These are phyloP conservation scores for Amauroascus niger DNA, from an alignment of 2,329 filamentous ascomycete species.

Conservation along the genomic window DNA sequence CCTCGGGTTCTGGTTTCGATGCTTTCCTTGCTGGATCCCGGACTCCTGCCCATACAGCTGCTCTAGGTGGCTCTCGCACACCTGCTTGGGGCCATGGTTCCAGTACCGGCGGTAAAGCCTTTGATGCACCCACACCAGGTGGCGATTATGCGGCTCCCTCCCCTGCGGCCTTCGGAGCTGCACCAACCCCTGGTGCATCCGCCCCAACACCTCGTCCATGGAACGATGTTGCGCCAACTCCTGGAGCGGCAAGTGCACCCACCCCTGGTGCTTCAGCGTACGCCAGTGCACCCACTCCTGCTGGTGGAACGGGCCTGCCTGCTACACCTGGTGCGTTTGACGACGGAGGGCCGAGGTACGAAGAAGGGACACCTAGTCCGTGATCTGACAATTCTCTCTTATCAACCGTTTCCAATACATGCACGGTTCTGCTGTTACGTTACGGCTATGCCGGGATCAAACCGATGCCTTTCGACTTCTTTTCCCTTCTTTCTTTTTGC, in stretches of 20 bases:
- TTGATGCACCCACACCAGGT: conserved; percentile 67
- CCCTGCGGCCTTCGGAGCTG: conserved; percentile 46
- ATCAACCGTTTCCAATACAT: background rate
- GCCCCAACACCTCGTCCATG: conserved; percentile 44
- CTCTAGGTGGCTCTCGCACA: conserved; percentile 40
- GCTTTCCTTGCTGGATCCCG: conserved; percentile 61
- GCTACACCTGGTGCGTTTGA: conserved; percentile 34
- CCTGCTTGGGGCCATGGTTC: conserved; percentile 35
- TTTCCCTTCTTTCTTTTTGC: background rate
- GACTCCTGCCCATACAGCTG: conserved; percentile 63
- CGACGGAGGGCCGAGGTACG: conserved; percentile 35
- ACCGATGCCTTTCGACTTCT: no score
- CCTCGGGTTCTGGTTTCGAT: conserved; percentile 59
- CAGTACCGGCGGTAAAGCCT: conserved; percentile 34
- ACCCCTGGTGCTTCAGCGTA: conserved; percentile 37
- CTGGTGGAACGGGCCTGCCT: conserved; percentile 27
- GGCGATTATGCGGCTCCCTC: conserved; percentile 57
- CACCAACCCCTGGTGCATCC: conserved; percentile 60
- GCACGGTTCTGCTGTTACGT: no score
- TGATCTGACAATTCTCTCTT: conserved; percentile 16
- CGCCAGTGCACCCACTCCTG: conserved; percentile 42
- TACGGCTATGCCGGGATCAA: no score
- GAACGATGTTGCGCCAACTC: conserved; percentile 39
- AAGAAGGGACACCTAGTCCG: conserved; percentile 37
- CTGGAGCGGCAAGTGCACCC: conserved; percentile 38